Conservation (phyloP, 192 early-diverging fungal genomes). For the Paraglomus brasilianum region DNA sequence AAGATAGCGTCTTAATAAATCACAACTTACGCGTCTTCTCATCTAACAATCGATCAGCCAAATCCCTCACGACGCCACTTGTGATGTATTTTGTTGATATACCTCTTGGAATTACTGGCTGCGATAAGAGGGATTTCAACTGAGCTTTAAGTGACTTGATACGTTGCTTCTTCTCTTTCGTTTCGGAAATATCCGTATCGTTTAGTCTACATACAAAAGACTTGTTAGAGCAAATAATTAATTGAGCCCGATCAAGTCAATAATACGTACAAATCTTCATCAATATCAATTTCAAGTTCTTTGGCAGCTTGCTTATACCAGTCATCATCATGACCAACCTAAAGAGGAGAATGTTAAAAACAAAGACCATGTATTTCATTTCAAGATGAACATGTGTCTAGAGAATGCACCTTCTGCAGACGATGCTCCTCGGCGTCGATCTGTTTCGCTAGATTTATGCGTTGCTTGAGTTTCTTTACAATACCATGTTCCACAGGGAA, state of each 20-base stretch:
- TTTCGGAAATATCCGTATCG: constrained; percentile 35
- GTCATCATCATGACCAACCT: constrained; percentile 54
- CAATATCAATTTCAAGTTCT: constrained; percentile 77
- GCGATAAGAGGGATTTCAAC: constrained; percentile 46
- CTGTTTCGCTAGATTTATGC: constrained; percentile 76
- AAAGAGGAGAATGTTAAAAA: not conserved
- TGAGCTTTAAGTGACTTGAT: constrained; percentile 45
- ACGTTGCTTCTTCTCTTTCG: constrained; percentile 41
- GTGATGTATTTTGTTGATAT: constrained; percentile 64
- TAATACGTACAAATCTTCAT: constrained; percentile 54
- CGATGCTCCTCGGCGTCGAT: constrained; percentile 82
- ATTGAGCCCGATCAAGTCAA: not conserved
- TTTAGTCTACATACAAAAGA: constrained; percentile 39
- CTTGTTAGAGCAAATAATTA: not conserved
- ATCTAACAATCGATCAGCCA: constrained; percentile 56
- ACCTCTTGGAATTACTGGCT: constrained; percentile 50
- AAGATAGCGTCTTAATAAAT: no score
- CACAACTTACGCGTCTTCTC: constrained; percentile 8
- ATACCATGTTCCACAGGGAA: constrained; percentile 83
- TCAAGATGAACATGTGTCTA: constrained; percentile 17
- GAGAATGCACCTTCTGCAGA: constrained; percentile 59
- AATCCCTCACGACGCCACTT: constrained; percentile 57
- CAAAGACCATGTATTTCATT: not conserved
- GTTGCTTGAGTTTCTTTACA: constrained; percentile 66
- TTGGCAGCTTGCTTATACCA: constrained; percentile 81